Conservation (phyloP, 2,329 filamentous ascomycete genomes). For the Lecanoromycetidae sp. region DNA sequence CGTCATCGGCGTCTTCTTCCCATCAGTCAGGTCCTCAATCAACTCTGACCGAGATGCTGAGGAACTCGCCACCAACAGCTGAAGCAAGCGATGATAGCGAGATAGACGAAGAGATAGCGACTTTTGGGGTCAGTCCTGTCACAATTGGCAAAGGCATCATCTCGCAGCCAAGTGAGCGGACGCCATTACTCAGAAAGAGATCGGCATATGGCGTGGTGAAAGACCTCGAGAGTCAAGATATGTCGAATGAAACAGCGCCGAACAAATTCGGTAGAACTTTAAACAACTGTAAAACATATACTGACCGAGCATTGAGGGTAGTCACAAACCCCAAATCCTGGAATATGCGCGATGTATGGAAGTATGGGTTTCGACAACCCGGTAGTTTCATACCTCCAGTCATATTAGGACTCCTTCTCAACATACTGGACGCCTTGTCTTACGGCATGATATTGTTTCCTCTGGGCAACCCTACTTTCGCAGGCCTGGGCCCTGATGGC, state of each 20-base stretch:
- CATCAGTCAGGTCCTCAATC: conserved; percentile 31
- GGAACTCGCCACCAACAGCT: conserved; percentile 26
- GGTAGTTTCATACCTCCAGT: conserved; percentile 69
- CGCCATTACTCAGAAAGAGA: conserved; percentile 26
- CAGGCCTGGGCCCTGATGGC: conserved; percentile 74
- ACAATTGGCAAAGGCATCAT: conserved; percentile 20
- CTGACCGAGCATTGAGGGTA: neutral
- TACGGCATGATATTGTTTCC: conserved; percentile 97
- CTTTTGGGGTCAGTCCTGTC: conserved; percentile 3
- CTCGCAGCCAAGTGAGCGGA: conserved; percentile 26
- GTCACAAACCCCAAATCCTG: conserved; percentile 56
- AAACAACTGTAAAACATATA: conserved; percentile 3
- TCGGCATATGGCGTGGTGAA: conserved; percentile 14
- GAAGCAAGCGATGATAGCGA: conserved; percentile 18
- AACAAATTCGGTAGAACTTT: neutral
- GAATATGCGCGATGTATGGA: conserved; percentile 54
- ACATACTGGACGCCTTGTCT: conserved; percentile 86
- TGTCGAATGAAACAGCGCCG: neutral
- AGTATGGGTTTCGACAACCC: conserved; percentile 53
- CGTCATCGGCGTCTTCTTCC: conserved; percentile 35
- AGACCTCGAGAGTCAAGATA: conserved; percentile 24
- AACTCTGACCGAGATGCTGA: conserved; percentile 40
- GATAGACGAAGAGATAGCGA: conserved; percentile 10
- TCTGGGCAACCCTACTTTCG: conserved; percentile 73
- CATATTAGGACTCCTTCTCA: conserved; percentile 75